Evolutionary conservation across 306 rosid species (phyloP).

Genomic region (Casuarina equisetifolia): DNA sequence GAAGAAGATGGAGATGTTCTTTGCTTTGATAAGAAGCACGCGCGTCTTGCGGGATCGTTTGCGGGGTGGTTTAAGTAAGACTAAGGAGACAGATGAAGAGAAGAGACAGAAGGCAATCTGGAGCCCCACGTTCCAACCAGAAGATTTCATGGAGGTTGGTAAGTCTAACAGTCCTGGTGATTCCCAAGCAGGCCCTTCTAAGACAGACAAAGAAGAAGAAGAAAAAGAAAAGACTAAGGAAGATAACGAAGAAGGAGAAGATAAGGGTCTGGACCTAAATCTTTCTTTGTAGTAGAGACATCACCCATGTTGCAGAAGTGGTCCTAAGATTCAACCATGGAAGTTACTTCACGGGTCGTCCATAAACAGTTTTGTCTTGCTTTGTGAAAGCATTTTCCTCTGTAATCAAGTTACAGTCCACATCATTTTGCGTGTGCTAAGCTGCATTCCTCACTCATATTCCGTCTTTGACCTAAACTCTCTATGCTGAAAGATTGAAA

Average conservation of each 20-base stretch:
- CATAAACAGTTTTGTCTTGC: neutral
- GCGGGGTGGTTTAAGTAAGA: slow-evolving; percentile 13
- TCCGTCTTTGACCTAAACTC: neutral
- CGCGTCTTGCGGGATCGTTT: slow-evolving; percentile 44
- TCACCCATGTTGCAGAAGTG: neutral
- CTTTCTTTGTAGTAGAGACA: slow-evolving; percentile 52
- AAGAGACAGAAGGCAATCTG: slow-evolving; percentile 36
- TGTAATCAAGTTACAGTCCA: neutral
- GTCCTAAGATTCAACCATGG: neutral
- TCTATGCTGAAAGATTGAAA: neutral
- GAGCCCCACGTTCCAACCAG: slow-evolving; percentile 69
- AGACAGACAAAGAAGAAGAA: slow-evolving; percentile 13
- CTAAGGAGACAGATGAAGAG: slow-evolving; percentile 13
- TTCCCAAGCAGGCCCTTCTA: slow-evolving; percentile 32
- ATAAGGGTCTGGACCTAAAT: slow-evolving; percentile 51
- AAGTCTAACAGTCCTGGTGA: slow-evolving; percentile 11
- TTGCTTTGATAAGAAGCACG: slow-evolving; percentile 66
- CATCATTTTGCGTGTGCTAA: neutral
- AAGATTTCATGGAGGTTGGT: slow-evolving; percentile 58
- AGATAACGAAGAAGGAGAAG: slow-evolving; percentile 35
- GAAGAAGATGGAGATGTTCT: slow-evolving; percentile 62
- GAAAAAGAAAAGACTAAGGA: slow-evolving; percentile 14
- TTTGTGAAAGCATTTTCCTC: neutral
- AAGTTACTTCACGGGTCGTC: too few relatives aligned
- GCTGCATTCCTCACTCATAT: neutral